phyloP scores from a whole-genome alignment of 495 filamentous ascomycete species.

The Daldinia grandis region DNA sequence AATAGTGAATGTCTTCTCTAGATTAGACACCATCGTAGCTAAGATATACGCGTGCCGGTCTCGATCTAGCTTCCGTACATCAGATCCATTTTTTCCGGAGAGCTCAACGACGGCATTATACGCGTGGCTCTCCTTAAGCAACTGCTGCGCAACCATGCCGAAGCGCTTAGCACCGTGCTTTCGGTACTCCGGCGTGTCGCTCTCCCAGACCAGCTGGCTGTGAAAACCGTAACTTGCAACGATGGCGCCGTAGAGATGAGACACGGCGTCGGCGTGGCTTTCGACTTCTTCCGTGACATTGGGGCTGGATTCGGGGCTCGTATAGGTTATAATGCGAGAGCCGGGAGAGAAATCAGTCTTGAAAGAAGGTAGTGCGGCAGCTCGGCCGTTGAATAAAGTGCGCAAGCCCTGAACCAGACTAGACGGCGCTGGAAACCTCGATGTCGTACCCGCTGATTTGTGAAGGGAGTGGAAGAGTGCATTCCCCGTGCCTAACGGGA shows the following conservation, averaged over 20 bases:
- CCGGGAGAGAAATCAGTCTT: constrained; percentile 71
- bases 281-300: constrained; percentile 1
- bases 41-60: constrained; percentile 70
- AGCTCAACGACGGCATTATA: constrained; percentile 69
- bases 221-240: constrained; percentile 91
- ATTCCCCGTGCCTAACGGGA: constrained; percentile 89
- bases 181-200: constrained; percentile 80
- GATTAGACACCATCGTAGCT: constrained; percentile 74
- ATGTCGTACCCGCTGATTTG: constrained; percentile 41
- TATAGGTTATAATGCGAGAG: constrained; percentile 56
- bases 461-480: constrained; percentile 79
- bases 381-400: constrained; percentile 63
- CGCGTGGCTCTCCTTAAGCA: constrained; percentile 70
- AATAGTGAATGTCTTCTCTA: constrained; percentile 82
- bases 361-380: constrained; percentile 63
- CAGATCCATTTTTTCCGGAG: constrained; percentile 35
- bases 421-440: constrained; percentile 29
- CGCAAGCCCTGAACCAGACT: constrained; percentile 60
- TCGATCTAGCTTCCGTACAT: constrained; percentile 42
- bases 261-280: constrained; percentile 19
- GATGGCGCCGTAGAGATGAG: constrained; percentile 73
- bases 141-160: constrained; percentile 78
- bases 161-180: constrained; percentile 79
- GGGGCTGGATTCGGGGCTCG: constrained; percentile 27
- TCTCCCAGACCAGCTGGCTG: constrained; percentile 85